phyloP scores from a whole-genome alignment of 495 filamentous ascomycete genomes.

The Thermothielavioides terrestris region DNA sequence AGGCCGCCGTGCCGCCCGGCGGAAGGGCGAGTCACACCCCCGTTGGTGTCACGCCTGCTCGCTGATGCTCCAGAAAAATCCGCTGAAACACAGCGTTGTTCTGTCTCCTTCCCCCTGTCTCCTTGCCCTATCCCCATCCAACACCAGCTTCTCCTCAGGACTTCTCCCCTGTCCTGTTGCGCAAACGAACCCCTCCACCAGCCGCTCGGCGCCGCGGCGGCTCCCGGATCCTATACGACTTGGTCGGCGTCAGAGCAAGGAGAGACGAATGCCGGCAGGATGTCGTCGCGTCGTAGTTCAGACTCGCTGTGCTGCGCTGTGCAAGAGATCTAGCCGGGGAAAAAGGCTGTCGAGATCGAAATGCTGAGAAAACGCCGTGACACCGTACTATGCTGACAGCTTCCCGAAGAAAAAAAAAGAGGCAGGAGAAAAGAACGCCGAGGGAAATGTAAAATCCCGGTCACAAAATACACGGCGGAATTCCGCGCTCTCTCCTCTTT shows the following conservation, averaged over 20 bases:
- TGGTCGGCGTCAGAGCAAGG: background rate
- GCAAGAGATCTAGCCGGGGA: conserved; percentile 26
- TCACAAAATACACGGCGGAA: conserved; percentile 34
- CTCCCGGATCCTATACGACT: background rate
- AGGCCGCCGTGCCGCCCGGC: background rate
- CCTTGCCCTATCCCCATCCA: background rate
- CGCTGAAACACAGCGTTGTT: too few relatives aligned
- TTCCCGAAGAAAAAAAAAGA: too few relatives aligned
- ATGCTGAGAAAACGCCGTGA: conserved; percentile 36
- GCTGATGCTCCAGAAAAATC: too few relatives aligned
- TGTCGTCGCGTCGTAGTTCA: conserved; percentile 10
- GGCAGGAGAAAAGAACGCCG: too few relatives aligned
- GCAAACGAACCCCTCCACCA: background rate
- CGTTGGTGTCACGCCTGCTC: background rate
- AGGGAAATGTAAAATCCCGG: conserved; percentile 29
- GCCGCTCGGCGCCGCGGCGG: background rate
- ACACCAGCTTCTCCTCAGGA: background rate
- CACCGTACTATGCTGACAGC: conserved; percentile 46
- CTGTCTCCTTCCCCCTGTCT: background rate
- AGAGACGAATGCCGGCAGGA: background rate
- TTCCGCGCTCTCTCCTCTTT: conserved; percentile 14
- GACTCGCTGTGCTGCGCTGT: conserved; percentile 19
- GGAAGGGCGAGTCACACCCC: background rate
- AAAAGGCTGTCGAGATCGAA: conserved; percentile 18
- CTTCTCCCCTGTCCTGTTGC: background rate